These are phyloP conservation scores for Aspergillus sp. DNA, from an alignment of 2,329 filamentous ascomycete genomes.

Conservation along the genomic window DNA sequence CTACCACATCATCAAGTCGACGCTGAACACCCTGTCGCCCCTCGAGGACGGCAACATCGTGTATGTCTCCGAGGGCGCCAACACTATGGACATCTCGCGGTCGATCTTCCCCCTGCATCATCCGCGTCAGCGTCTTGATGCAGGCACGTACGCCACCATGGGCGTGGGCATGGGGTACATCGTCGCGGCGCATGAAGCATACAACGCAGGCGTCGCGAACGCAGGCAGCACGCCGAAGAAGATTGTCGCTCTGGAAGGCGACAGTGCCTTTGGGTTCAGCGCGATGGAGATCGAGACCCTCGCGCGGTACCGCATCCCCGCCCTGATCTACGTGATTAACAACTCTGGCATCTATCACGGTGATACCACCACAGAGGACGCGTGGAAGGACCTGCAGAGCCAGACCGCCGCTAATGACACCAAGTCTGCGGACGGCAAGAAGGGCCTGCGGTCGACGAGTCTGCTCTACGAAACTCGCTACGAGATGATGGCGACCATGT, in stretches of 20 bases:
- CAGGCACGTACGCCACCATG: slow-evolving; percentile 61
- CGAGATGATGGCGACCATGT: slow-evolving; percentile 55
- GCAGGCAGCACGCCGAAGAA: slow-evolving; percentile 47
- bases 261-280: slow-evolving; percentile 57
- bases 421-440: slow-evolving; percentile 21
- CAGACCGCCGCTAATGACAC: slow-evolving; percentile 37
- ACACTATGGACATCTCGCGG: slow-evolving; percentile 62
- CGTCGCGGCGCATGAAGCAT: slow-evolving; percentile 56
- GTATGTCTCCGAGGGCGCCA: slow-evolving; percentile 59
- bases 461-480: slow-evolving; percentile 56
- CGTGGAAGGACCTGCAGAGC: slow-evolving; percentile 46
- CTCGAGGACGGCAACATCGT: slow-evolving; percentile 50
- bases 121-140: slow-evolving; percentile 56
- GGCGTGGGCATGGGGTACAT: slow-evolving; percentile 58
- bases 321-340: slow-evolving; percentile 57
- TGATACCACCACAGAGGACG: slow-evolving; percentile 38
- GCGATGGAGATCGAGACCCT: slow-evolving; percentile 58
- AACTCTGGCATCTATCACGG: slow-evolving; percentile 55
- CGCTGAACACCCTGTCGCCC: slow-evolving; percentile 47
- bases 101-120: slow-evolving; percentile 54
- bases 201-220: slow-evolving; percentile 43
- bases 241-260: slow-evolving; percentile 56
- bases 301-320: slow-evolving; percentile 54
- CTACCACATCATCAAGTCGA: slow-evolving; percentile 53
- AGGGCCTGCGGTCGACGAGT: slow-evolving; percentile 49